phyloP scores from a whole-genome alignment of 768 basidiomycete species.

The Suillus paluster region DNA sequence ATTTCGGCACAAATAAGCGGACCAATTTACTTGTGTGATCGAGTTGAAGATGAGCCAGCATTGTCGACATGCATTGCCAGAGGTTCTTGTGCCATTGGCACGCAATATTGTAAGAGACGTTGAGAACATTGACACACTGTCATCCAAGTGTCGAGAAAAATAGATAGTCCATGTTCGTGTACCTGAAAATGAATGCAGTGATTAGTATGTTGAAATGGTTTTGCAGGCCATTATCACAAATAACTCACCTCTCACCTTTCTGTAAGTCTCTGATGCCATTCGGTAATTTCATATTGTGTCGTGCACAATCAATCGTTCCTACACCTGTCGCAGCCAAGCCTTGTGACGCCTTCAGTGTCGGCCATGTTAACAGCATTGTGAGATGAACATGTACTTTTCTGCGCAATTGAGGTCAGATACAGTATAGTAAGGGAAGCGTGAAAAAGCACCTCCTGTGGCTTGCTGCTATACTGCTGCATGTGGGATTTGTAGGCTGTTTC shows the following conservation, averaged over 20 bases:
- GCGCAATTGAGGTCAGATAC: background rate
- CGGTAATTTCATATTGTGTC: constrained; percentile 16
- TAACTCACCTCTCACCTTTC: background rate
- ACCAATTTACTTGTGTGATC: constrained; percentile 4
- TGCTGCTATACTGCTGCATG: constrained; percentile 9
- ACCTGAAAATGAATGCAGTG: background rate
- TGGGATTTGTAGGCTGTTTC: constrained; percentile 20
- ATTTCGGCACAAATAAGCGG: constrained; percentile 22
- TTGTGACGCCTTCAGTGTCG: constrained; percentile 1
- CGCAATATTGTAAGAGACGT: constrained; percentile 21
- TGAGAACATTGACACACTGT: background rate
- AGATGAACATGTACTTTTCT: constrained; percentile 11
- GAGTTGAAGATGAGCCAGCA: constrained; percentile 1
- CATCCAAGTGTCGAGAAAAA: background rate
- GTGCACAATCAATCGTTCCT: constrained; percentile 31
- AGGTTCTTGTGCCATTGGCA: constrained; percentile 21
- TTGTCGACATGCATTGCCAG: constrained; percentile 5
- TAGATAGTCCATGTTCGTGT: background rate
- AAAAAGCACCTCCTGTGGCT: constrained; percentile 7
- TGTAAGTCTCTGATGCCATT: background rate
- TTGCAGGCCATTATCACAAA: background rate
- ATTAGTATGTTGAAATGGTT: background rate
- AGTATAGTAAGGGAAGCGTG: background rate
- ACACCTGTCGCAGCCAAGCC: constrained; percentile 32
- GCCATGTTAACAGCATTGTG: constrained; percentile 5